Evolutionary conservation across 2,329 filamentous ascomycete genomes (phyloP).

Genomic region (Aspergillus intermedius): DNA sequence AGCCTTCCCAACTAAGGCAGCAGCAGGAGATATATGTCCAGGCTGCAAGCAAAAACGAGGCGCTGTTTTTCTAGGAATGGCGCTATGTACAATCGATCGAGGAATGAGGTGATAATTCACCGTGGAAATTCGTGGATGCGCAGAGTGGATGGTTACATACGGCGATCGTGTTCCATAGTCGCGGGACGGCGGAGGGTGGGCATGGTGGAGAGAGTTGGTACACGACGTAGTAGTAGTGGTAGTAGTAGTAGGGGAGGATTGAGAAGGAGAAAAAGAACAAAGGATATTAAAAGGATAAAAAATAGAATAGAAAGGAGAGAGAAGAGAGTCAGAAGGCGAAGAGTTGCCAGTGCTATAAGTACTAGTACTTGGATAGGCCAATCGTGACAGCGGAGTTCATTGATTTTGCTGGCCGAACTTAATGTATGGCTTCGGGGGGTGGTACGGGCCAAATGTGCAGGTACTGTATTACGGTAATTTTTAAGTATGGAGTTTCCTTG

Average conservation of each 20-base stretch:
- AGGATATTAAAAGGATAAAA: background rate
- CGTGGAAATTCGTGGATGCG: background rate
- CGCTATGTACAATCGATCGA: background rate
- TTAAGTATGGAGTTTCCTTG: background rate
- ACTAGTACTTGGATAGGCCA: too few species aligned
- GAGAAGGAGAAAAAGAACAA: conserved; percentile 2
- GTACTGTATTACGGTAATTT: background rate
- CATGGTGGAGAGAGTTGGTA: conserved; percentile 8
- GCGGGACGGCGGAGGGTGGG: conserved; percentile 11
- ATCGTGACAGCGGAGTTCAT: background rate
- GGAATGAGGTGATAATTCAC: conserved; percentile 1
- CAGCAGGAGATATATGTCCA: background rate
- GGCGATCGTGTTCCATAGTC: conserved; percentile 11
- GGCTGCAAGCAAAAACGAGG: background rate
- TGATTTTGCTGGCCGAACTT: background rate
- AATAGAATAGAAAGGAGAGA: background rate
- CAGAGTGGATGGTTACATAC: conserved; percentile 5
- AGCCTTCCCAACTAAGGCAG: background rate
- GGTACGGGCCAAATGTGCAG: background rate
- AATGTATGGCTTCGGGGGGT: background rate
- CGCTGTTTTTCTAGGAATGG: background rate
- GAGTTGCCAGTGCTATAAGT: background rate
- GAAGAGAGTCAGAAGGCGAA: background rate
- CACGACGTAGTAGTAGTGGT: background rate
- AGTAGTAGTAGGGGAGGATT: background rate